Evolutionary conservation across 164 flowering plant species (phyloP), one percentile per base, ranked within the genome.

Genomic region (Pachysandra terminalis): DNA sequence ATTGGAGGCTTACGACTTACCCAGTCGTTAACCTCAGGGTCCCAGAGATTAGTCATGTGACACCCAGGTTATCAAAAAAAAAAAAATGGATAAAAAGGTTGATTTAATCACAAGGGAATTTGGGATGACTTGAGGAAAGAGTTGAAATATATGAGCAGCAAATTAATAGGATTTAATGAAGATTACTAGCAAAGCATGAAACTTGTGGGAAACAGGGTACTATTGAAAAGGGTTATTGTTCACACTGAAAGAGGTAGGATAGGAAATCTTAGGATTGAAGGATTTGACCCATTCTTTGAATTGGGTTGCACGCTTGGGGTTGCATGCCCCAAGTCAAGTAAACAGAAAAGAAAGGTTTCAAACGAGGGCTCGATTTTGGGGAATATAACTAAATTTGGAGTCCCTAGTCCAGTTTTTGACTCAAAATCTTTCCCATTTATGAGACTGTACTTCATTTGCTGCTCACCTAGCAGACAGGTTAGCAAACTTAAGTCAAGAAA

Each of bases 341-440:
- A 81, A 79, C 77, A 81, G 92, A 87, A 90, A 88, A 73, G 68
- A 72, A 61, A 66, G 77, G 84, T 75, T 82, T 72, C 66, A 85
- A 87, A 81, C 88, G 86, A 86, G 93, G 81, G 87, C 75, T 74
- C 51, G 76, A 74, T 78, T n/a, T 80, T 84, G 69, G 81, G 89
- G 85, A 74, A 74, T 74, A 83, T 75, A 85, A 80, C 84, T 79
- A 71, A 79, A 70, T 82, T 86, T 82, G 79, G 74, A 81, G 84
- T 86, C 74, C 86, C 82, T 74, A 81, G 77, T 72, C 65, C 70
- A 53, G 69, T 66, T 63, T 80, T 90, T 83, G 85, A 86, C 89
- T 81, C 83, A 45, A 51, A 35, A 51, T 65, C 56, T 35, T 56
- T 35, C 49, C 73, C 75, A 75, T 80, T 78, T 71, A 83, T 53